Percentiles rank a stretch among this genome's conserved stretches.
phyloP scores from a whole-genome alignment of 1,284 basidiomycete species.

The Malassezia japonica region DNA sequence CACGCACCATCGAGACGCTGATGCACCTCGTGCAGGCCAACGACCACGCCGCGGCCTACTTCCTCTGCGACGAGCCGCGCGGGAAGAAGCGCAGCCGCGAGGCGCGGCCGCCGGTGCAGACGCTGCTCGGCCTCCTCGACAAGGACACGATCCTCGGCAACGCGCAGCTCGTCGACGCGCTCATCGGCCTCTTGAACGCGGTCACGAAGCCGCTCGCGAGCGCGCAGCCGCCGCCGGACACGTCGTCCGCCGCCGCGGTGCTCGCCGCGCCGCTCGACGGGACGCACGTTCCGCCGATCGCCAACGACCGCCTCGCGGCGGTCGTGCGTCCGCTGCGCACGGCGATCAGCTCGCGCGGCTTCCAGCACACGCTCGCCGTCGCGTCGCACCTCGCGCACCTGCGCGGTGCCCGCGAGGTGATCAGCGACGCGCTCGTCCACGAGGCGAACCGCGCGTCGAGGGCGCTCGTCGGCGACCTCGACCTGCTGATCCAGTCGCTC shows the following conservation, averaged over 20 bases:
- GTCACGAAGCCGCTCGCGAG: conserved; percentile 37
- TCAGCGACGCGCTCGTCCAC: conserved; percentile 32
- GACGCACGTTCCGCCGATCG: conserved; percentile 16
- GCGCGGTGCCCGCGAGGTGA: conserved; percentile 31
- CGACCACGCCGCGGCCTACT: conserved; percentile 37
- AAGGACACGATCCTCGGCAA: conserved; percentile 39
- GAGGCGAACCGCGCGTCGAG: conserved; percentile 34
- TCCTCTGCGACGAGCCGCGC: conserved; percentile 39
- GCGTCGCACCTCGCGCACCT: conserved; percentile 37
- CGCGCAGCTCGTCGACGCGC: conserved; percentile 39
- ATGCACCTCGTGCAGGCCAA: conserved; percentile 34
- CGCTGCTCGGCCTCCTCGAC: conserved; percentile 33
- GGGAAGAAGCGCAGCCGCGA: conserved; percentile 27
- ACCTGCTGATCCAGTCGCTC: conserved; percentile 30
- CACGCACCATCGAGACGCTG: conserved; percentile 41
- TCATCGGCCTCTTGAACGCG: conserved; percentile 37
- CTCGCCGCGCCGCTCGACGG: conserved; percentile 2
- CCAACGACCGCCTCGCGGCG: conserved; percentile 31
- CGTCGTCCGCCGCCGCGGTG: conserved; percentile 12
- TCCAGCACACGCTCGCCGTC: conserved; percentile 46
- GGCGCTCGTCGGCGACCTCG: conserved; percentile 31
- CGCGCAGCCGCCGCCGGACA: conserved; percentile 16
- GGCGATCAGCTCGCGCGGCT: conserved; percentile 39
- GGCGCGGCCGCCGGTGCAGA: conserved; percentile 38
- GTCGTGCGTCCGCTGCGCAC: conserved; percentile 42